phyloP scores from a whole-genome alignment of 2,329 filamentous ascomycete species.

The Aureobasidium sp. region DNA sequence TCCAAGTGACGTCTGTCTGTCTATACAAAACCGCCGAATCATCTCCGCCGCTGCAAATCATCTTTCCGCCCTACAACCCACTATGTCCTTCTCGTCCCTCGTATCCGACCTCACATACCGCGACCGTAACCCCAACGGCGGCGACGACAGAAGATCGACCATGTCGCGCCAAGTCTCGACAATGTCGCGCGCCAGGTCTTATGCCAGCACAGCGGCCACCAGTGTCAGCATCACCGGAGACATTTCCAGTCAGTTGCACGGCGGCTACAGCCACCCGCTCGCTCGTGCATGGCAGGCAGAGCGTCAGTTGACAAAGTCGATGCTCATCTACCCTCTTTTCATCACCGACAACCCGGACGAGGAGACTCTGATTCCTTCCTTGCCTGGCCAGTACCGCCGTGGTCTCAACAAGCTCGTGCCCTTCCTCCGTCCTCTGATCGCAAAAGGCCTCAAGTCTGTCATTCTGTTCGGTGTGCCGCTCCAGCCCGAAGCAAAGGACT shows the following conservation, averaged over 20 bases:
- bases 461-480: slow-evolving; percentile 95
- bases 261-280: slow-evolving; percentile 46
- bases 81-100: slow-evolving; percentile 48
- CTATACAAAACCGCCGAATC: not conserved
- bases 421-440: slow-evolving; percentile 78
- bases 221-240: slow-evolving; percentile 47
- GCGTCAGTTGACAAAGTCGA: slow-evolving; percentile 60
- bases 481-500: slow-evolving; percentile 74
- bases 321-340: slow-evolving; percentile 98
- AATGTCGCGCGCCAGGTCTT: slow-evolving; percentile 42
- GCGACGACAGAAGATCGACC: slow-evolving; percentile 38
- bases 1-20: not conserved
- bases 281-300: slow-evolving; percentile 47
- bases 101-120: slow-evolving; percentile 47
- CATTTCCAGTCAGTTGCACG: slow-evolving; percentile 46
- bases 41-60: slow-evolving; percentile 5
- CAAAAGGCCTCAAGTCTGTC: slow-evolving; percentile 84
- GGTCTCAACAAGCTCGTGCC: slow-evolving; percentile 80
- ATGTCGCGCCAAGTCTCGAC: slow-evolving; percentile 22
- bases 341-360: slow-evolving; percentile 92
- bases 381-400: slow-evolving; percentile 83
- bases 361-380: slow-evolving; percentile 79
- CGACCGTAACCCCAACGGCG: slow-evolving; percentile 35
- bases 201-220: slow-evolving; percentile 46
- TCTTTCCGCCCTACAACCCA: slow-evolving; percentile 2